Base-by-base conservation (phyloP, 2,329 filamentous ascomycete genomes). In the Aspergillus calidoustus region DNA sequence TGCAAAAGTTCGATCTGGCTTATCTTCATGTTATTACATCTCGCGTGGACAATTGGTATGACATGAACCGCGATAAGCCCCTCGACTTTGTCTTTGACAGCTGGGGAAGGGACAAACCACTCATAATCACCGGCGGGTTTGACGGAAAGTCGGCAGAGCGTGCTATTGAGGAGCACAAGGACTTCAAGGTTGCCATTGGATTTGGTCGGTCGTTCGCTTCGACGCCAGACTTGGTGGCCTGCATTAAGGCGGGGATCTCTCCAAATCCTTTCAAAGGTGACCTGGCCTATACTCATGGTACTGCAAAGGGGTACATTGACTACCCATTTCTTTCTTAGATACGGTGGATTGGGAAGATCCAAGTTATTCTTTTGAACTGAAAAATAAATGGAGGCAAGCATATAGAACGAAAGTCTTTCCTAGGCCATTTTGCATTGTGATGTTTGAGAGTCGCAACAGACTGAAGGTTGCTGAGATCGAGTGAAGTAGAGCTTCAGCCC, bases 21-120 rank as follows among this genome's bases (percentile, higher is more conserved):
- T 91, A 87, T 68, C 70, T 89, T 1, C 87, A 90, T 70, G 62
- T 89, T 0, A 76, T 90, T 8, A 87, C 91, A 68, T 81, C 86
- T 0, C 81, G 86, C 0, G 75, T 87, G 72, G 2, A 66, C 60
- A 43, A 48, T 53, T 8, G 57, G 72, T 3, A 80, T 83, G 64
- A 66, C 1, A 73, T 77, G 6, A 66, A 72, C 3, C 66, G 75
- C 1, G 59, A 61, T 7, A 51, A 41, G 34, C 11, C 34, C 11
- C 68, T 83, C 58, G 76, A 81, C 25, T 82, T 80, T 66, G 69
- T 83, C 51, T 53, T 84, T 34, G 67, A 80, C 60, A 71, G 77
- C 7, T 86, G 72, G 44, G 60, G 58, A 11, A 76, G 75, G 22
- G 71, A 71, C 7, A 77, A 74, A 11, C 83, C 84, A 0, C 65